Evolutionary conservation across 139 green algal genomes (phyloP).

Genomic region (Tetradesmus lagerheimii): DNA sequence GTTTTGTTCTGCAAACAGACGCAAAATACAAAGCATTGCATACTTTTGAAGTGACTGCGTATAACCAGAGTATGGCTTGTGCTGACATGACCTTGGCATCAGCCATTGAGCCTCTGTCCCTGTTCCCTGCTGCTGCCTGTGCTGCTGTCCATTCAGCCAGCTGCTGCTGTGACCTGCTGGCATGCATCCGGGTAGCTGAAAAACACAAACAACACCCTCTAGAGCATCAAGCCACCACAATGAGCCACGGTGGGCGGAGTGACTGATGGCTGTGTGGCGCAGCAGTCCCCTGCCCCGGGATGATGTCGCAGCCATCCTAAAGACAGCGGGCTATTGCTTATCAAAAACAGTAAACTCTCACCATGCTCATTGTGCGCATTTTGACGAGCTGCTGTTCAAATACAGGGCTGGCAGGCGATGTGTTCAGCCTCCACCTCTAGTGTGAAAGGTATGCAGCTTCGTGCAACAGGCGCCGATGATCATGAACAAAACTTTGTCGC

Average conservation of each 20-base stretch:
- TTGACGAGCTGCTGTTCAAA: background rate
- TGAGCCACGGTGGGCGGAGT: background rate
- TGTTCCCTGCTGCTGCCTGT: background rate
- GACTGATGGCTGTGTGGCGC: background rate
- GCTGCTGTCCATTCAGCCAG: background rate
- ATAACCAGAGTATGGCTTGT: no score
- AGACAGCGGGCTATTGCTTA: no score
- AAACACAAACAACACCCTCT: background rate
- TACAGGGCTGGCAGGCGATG: background rate
- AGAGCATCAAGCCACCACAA: background rate
- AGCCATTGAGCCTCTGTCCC: background rate
- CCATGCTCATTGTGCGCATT: background rate
- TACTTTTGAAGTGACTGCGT: background rate
- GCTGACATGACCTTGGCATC: background rate
- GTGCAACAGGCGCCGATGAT: background rate
- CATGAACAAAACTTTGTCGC: background rate
- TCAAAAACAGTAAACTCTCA: background rate
- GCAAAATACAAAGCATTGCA: background rate
- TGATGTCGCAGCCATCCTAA: background rate
- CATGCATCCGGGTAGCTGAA: background rate
- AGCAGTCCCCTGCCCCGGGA: background rate
- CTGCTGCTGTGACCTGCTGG: background rate
- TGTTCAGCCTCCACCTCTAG: background rate
- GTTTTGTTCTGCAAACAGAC: slow-evolving; percentile 35
- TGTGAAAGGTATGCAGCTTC: background rate